Percentiles rank a stretch among this genome's conserved stretches.
Conservation (phyloP, 2,329 filamentous ascomycete species). For the Alternaria ventricosa region DNA sequence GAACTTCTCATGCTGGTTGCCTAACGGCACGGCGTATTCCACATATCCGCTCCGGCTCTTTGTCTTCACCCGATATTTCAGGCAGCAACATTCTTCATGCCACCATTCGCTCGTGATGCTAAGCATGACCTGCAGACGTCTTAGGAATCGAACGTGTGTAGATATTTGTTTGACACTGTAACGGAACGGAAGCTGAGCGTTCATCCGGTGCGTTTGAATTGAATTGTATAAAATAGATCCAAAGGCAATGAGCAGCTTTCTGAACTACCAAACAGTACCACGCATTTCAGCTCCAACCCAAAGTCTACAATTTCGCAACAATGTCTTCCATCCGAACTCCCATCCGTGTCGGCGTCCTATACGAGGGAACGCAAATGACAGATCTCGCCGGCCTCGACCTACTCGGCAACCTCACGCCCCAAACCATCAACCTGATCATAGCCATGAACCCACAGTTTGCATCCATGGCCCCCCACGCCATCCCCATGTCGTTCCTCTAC, state of each 20-base stretch:
- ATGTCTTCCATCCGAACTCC: constrained; percentile 16
- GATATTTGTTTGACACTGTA: neutral
- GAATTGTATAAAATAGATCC: neutral
- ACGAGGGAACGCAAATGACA: constrained; percentile 49
- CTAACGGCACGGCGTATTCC: neutral
- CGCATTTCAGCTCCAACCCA: neutral
- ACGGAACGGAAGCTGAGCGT: neutral
- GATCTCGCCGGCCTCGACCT: constrained; percentile 53
- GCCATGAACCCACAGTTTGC: constrained; percentile 13
- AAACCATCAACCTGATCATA: constrained; percentile 27
- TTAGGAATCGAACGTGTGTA: neutral
- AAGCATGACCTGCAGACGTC: neutral
- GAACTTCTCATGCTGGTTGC: neutral
- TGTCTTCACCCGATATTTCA: neutral
- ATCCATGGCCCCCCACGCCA: constrained; percentile 24
- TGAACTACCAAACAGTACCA: neutral
- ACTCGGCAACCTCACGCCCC: constrained; percentile 46
- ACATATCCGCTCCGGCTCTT: constrained; percentile 8
- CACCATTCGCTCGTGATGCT: neutral
- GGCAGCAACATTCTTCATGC: constrained; percentile 5
- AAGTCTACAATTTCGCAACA: neutral
- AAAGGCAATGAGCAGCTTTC: neutral
- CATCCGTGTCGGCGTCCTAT: constrained; percentile 51
- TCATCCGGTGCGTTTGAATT: neutral
- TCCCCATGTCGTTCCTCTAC: constrained; percentile 49